A percentile compares a stretch with the other conserved stretches of the same genome.
These are phyloP conservation scores for Aspergillus neotritici DNA, from an alignment of 2,329 filamentous ascomycete genomes.

Conservation along the genomic window DNA sequence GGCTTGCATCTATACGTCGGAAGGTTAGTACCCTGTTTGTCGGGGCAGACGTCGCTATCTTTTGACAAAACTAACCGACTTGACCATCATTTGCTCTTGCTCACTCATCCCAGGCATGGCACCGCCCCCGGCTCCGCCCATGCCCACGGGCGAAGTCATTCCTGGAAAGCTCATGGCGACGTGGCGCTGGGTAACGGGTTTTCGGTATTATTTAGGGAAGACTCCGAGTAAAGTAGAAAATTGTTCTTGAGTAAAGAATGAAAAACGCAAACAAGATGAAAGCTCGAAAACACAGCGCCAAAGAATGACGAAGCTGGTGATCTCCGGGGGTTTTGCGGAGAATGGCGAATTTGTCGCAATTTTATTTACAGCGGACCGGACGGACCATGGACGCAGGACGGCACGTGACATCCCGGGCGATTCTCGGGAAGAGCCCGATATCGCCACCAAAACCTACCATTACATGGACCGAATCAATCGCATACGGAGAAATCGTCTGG, in stretches of 20 bases:
- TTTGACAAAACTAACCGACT: constrained; percentile 25
- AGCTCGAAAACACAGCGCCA: no score
- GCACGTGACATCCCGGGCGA: constrained; percentile 18
- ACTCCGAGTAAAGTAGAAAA: no score
- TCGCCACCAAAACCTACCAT: no score
- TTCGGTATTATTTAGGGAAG: background rate
- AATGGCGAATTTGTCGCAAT: constrained; percentile 22
- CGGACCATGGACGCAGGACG: constrained; percentile 8
- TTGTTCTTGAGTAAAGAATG: no score
- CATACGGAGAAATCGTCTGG: no score
- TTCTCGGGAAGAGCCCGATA: no score
- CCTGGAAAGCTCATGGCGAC: constrained; percentile 33
- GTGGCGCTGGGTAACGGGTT: background rate
- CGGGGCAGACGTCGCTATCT: no score
- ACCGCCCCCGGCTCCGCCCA: constrained; percentile 20
- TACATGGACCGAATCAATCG: no score
- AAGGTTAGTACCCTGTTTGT: no score
- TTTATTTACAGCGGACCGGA: constrained; percentile 26
- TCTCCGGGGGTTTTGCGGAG: constrained; percentile 23
- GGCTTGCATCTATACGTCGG: constrained; percentile 59
- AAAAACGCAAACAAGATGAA: no score
- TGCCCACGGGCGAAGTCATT: constrained; percentile 27
- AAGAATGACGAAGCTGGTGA: background rate
- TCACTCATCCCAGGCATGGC: constrained; percentile 39
- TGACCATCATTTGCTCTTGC: constrained; percentile 45